Evolutionary conservation across 257 asterid genomes (phyloP), one percentile per base, ranked within the genome.

Genomic region (Jacaranda mimosifolia): DNA sequence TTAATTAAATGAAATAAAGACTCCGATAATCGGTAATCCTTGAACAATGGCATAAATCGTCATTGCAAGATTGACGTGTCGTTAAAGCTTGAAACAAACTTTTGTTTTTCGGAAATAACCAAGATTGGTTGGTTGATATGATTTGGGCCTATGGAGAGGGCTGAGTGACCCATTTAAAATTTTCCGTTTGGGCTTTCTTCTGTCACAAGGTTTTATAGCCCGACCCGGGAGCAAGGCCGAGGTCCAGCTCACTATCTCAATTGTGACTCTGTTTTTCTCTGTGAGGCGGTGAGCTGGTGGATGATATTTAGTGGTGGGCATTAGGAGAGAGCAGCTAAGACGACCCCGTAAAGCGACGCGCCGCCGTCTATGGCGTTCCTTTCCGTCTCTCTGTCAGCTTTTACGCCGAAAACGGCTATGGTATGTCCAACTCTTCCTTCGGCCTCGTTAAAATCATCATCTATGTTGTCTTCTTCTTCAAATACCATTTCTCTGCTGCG

Each of bases 361-460:
- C 85, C 83, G 78, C 86, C 81, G 71, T 57, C 13, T 60, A 91
- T 89, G 97, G 89, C 90, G 81, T 72, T 80, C 45, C 72, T 85
- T 32, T 77, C 89, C 21, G 67, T 81, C 73, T 72, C 85, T 56
- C 66, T 81, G 52, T 67, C 90, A 62, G 73, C 83, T 53, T 68
- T 79, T 43, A 42, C 85, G 64, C 85, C 90, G 51, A 72, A 79
- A 15, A 59, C 85, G 78, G 55, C 80, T 79, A 46, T 80, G 55
- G 43, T 77, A 35, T 5, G 63, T 38, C 42, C 82, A 8, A 72
- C 85, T 1, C 52, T 85, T 39, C 78, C 84, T 21, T 78, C 87
- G 39, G 79, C 68, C 63, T 79, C 80, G 39, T 68, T 86, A 70
- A 64, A 72, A 74, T 11, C 68, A 52, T 73, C 68, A 57, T 73